Conservation (phyloP, 1,139 yeast genomes). For the Casaregolazyma lundiana region DNA sequence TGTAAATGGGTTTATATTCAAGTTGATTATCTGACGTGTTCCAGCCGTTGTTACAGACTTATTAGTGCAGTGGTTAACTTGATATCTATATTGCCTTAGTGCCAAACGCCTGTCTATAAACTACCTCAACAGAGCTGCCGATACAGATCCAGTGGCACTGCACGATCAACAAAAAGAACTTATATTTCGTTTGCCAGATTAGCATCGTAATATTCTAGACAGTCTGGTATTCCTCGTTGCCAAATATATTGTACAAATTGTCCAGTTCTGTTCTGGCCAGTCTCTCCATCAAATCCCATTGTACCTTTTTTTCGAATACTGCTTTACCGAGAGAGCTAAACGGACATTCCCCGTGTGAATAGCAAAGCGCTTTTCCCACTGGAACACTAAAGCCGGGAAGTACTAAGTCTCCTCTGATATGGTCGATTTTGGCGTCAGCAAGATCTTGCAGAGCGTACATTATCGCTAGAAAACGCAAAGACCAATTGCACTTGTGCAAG, state of each 20-base stretch:
- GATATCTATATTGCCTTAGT: no score
- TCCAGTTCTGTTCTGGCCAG: not conserved
- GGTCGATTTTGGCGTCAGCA: constrained; percentile 6
- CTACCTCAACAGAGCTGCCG: no score
- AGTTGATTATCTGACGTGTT: no score
- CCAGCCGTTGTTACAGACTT: no score
- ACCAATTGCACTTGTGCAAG: constrained; percentile 3
- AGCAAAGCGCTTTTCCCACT: not conserved
- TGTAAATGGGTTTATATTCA: no score
- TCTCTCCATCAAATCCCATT: not conserved
- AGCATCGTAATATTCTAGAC: no score
- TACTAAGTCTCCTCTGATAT: constrained; percentile 2
- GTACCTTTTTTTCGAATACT: not conserved
- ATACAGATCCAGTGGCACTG: no score
- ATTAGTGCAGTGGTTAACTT: no score
- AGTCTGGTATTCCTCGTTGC: not conserved
- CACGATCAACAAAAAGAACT: no score
- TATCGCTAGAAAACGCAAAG: constrained; percentile 4
- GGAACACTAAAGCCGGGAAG: constrained; percentile 7
- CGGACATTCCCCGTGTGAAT: not conserved
- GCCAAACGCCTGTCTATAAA: no score
- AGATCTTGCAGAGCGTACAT: constrained; percentile 2
- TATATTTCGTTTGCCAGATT: no score
- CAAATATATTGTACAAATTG: not conserved
- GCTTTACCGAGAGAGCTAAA: not conserved